Base-by-base conservation (phyloP, 2,329 filamentous ascomycete species). In the Aspergillus novofumigatus region DNA sequence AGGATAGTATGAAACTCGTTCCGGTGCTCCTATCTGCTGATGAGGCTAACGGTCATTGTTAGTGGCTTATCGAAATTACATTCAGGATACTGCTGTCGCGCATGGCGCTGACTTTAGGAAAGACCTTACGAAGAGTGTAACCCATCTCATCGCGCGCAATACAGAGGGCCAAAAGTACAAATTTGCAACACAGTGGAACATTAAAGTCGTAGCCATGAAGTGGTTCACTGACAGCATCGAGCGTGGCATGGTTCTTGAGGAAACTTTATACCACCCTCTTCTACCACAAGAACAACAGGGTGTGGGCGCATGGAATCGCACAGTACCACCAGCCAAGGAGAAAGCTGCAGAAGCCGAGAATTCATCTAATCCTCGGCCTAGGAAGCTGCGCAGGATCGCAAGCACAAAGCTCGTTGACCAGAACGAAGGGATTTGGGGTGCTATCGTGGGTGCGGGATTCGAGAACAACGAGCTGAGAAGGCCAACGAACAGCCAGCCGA, bases 221-320 rank as follows among this genome's bases (percentile, higher is more conserved):
- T 99, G 94, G 94, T 83, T 97, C 41, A 78, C 86, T 52, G 90
- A 97, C 68, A 93, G 90, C 67, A 74, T 94, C 58, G 83, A 89
- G 62, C 84, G 94, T 61, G 91, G 92, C 56, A 94, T 99, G 91
- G 89, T 92, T 21, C 78, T 99, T 21, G 90, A 97, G 55, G 94
- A 97, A 72, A 75, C 79, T n/a, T 85, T 85, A 58, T 99, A 95
- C 72, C 87, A 95, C 69, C 92, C 91, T 1, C 78, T 83, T 26
- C 72, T 93, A 20, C 86, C 90, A 0, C 62, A 69, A 6, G 84
- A 88, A 62, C 81, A 92, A 67, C 88, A 92, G 68, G 94, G 93
- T 0, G 78, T 81, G 32, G 91, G 87, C 11, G 91, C 92, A 5
- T 94, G 89, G 88, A 82, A 85, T 66, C 83, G 78, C 63, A 78